Base-by-base conservation (phyloP, 805 yeast genomes). In the Candida xiaguanensis region DNA sequence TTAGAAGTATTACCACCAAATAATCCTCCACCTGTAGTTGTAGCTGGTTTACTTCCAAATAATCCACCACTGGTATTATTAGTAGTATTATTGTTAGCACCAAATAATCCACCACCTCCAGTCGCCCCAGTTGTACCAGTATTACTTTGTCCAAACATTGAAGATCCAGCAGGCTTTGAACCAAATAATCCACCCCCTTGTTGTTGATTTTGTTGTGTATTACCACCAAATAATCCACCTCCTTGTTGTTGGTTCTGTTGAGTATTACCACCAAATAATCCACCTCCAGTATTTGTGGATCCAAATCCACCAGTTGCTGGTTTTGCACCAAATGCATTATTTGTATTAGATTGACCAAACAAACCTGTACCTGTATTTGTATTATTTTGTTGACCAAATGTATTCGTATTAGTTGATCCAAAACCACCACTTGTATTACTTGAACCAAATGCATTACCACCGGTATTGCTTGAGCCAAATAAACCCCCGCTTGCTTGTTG, bases 1-100 rank as follows among this genome's bases (percentile, higher is more conserved):
- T 29, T 36, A 7, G 58, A 78, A 41, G 55, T 62, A 31, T 39
- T 40, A 8, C 61, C 61, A 53, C 64, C 63, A 43, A 59, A 63
- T 18, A 59, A 47, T 5, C 66, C 66, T 4, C 61, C 63, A 8
- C 53, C 45, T 34, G 56, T 47, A 13, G 33, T 36, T 9, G 30
- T 23, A 14, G 40, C 26, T 17, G 44, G 36, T 38, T 38, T 38
- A 14, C 28, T 34, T 2, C 64, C 63, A 44, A 58, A 63, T 16
- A 59, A 47, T 7, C 66, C 65, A 8, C 61, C 62, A 9, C 15
- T 4, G 12, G 15, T 38, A 29, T 27, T 36, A 35, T 11, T 31
- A 25, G 22, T 9, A n/a, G 35, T 20, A 9, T 26, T 26, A 37
- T 60, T 16, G 58, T 19, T 31, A 31, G 28, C 32, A 12, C 45